These are phyloP conservation scores for Daldinia loculata DNA, from an alignment of 495 filamentous ascomycete species.

Conservation along the genomic window DNA sequence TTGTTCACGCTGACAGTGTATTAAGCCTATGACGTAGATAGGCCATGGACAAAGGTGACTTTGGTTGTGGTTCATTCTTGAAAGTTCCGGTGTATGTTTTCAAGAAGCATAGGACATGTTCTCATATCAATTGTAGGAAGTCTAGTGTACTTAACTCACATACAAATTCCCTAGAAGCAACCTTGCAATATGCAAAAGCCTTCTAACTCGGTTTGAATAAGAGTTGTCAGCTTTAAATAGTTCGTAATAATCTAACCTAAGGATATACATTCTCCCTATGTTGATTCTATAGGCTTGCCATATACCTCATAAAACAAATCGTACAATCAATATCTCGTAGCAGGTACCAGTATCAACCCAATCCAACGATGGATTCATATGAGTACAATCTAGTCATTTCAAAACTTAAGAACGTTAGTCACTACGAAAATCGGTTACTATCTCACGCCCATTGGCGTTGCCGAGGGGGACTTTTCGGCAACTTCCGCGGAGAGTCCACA, in stretches of 20 bases:
- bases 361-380: neutral
- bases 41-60: conserved; percentile 52
- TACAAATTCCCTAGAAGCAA: too few relatives aligned
- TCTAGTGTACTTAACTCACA: too few relatives aligned
- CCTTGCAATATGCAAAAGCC: too few relatives aligned
- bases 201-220: neutral
- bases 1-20: neutral
- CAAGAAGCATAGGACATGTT: too few relatives aligned
- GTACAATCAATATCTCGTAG: neutral
- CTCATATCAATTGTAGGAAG: too few relatives aligned
- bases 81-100: neutral
- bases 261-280: neutral
- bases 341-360: neutral
- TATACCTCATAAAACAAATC: neutral
- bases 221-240: neutral
- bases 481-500: conserved; percentile 15
- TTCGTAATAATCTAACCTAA: neutral
- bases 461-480: conserved; percentile 17
- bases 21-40: conserved; percentile 47
- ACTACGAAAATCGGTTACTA: neutral
- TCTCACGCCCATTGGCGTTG: conserved; percentile 30
- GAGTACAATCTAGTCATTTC: neutral
- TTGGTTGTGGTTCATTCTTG: conserved; percentile 38
- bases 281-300: neutral
- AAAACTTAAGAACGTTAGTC: neutral